Evolutionary conservation across 2,329 filamentous ascomycete genomes (phyloP), one percentile per base, ranked within the genome.

Genomic region (Beauveria pseudobassiana): DNA sequence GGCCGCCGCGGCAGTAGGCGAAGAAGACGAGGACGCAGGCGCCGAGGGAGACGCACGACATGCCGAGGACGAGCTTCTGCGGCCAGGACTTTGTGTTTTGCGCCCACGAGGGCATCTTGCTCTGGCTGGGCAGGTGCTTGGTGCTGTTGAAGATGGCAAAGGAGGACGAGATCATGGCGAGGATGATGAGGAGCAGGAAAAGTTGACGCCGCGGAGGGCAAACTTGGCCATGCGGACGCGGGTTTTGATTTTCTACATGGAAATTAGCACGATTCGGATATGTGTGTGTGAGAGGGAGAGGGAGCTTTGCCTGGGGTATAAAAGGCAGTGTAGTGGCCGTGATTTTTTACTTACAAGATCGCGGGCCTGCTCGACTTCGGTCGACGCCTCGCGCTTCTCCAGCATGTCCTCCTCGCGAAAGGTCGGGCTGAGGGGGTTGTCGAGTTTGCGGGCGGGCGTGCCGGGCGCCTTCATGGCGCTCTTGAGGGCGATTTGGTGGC

Each of bases 141-240:
- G 95, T 97, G 55, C 92, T 84, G 74, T 95, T 91, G 85, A 99
- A 99, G 74, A 99, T 93, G 67, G 87, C 79, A 71, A 99, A 90
- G 3, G 91, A 91, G n/a, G 91, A 85, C 16, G 89, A 87, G 59
- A 99, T 80, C 85, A 99, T 93, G 64, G 92, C 82, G 62, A 99
- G 83, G 66, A 99, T 91, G 72, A 99, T 97, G 64, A 98, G 82
- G 90, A 93, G 81, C 95, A 99, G 75, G 91, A 92, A 76, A 99
- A 98, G 82, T 93, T 97, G 77, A 98, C 90, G 62, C 91, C 89
- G 66, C 95, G 89, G n/a, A 99, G 87, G 65, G 96, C 85, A 69
- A 98, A 88, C 80, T 99, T 99, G 68, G 93, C 95, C 75, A 98
- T 82, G 52, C 95, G 87, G 40, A 98, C 93, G 67, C 91, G 86